Conservation (phyloP, 2,329 filamentous ascomycete genomes). For the Cladosporium phlei region DNA sequence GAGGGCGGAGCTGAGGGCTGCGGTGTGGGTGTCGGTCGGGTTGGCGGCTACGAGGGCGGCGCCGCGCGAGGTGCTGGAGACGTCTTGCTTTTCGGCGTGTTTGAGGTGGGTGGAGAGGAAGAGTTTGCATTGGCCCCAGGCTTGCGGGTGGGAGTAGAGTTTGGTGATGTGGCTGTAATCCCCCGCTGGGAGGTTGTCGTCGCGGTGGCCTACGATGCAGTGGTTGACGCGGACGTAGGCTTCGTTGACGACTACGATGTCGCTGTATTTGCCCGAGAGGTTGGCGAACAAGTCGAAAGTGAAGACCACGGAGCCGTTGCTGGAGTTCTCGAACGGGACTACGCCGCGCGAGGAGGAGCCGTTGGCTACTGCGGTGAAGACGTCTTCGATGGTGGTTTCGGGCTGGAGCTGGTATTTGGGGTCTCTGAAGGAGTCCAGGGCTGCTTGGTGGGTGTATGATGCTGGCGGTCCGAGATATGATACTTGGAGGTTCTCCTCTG, state of each 20-base stretch:
- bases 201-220: conserved; percentile 70
- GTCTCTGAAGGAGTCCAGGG: conserved; percentile 6
- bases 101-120: conserved; percentile 70
- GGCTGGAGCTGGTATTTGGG: conserved; percentile 33
- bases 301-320: conserved; percentile 85
- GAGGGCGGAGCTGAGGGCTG: conserved; percentile 72
- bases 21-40: conserved; percentile 52
- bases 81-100: conserved; percentile 73
- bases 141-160: conserved; percentile 91
- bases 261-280: conserved; percentile 56
- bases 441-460: conserved; percentile 61
- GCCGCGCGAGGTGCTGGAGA: conserved; percentile 78
- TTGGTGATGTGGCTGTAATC: conserved; percentile 61
- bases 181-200: too few species aligned
- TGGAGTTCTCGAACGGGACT: conserved; percentile 93
- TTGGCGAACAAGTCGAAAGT: conserved; percentile 87
- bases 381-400: conserved; percentile 54
- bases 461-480: conserved; percentile 61
- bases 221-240: conserved; percentile 84
- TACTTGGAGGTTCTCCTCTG: conserved; percentile 25
- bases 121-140: conserved; percentile 80
- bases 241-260: conserved; percentile 75
- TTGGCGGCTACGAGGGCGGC: conserved; percentile 67
- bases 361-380: conserved; percentile 73
- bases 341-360: conserved; percentile 65